Evolutionary conservation across 495 filamentous ascomycete species (phyloP).

Genomic region (Aspergillus haitiensis): DNA sequence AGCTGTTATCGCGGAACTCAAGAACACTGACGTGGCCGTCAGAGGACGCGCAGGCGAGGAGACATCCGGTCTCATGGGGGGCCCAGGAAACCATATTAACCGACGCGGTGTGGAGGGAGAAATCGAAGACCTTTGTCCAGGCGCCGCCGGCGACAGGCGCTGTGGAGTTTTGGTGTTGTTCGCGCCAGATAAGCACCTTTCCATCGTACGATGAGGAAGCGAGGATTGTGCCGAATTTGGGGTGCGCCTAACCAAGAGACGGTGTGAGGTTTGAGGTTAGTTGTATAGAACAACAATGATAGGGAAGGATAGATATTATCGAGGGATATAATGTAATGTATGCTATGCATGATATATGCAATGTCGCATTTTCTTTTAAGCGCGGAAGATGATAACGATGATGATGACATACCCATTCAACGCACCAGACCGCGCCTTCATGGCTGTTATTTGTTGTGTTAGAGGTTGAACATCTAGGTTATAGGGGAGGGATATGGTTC

Average conservation of each 20-base stretch:
- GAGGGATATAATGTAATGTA: no score
- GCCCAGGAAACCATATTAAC: slow-evolving; percentile 97
- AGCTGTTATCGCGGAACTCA: slow-evolving; percentile 91
- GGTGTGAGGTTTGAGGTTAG: no score
- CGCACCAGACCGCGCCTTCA: slow-evolving; percentile 94
- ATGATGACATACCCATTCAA: slow-evolving; percentile 70
- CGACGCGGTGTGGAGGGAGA: slow-evolving; percentile 85
- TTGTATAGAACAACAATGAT: no score
- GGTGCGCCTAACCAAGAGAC: slow-evolving; percentile 64
- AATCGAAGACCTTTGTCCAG: slow-evolving; percentile 86
- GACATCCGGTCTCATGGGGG: slow-evolving; percentile 92
- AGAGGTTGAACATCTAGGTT: slow-evolving; percentile 9
- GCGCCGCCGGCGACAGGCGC: slow-evolving; percentile 48
- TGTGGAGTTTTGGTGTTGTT: slow-evolving; percentile 59
- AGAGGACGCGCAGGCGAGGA: slow-evolving; percentile 89
- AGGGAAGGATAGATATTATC: no score
- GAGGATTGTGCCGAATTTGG: slow-evolving; percentile 97
- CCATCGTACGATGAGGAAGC: slow-evolving; percentile 93
- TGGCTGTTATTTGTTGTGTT: slow-evolving; percentile 56
- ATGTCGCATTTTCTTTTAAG: no score
- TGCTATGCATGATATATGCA: no score
- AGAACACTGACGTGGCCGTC: slow-evolving; percentile 92
- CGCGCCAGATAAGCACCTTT: slow-evolving; percentile 97
- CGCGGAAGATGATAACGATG: no score
- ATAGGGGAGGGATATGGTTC: background rate